Evolutionary conservation across 1,284 basidiomycete genomes (phyloP), one percentile per base, ranked within the genome.

Genomic region (Moesziomyces sp.): DNA sequence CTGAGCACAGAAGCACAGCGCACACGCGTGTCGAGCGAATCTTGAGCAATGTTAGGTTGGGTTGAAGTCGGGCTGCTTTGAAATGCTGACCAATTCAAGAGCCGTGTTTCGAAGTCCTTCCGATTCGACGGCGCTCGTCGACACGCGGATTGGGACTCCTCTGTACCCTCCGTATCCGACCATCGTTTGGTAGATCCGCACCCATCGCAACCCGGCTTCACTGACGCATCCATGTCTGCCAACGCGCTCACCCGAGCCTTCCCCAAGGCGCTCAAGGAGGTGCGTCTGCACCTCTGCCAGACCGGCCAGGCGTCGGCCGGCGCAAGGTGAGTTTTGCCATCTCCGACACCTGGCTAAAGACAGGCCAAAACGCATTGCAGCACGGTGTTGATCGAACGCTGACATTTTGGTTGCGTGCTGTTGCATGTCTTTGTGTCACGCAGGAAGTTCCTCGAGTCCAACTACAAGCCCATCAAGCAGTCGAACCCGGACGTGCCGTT

Each of bases 261-360:
- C 26, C 82, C 82, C 3, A 66, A 67, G 48, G 74, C 80, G 9
- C 74, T 83, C 56, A 82, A 81, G 74, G 83, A 84, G 61, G 69
- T 84, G 9, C 74, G 83, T 26, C 68, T 84, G 9, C 83, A 83
- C 60, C 63, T 82, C 42, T 84, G 80, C 59, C 83, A 83, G 67
- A 71, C 67, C n/a, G 80, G 81, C 35, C 66, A 74, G 46, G 73
- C 65, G 8, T 79, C 76, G 18, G 76, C 83, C 38, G 83, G 83
- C 49, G 74, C 78, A 45, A 73, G 82, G 82, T 83, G 65, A 65
- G 82, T 76, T 40, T 26, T 26, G 30, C 13, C 14, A 18, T 11
- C 3, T 10, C 30, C 8, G 30, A 30, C 30, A 6, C 11, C 8
- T 30, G 6, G 35, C 1, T 26, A 4, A 26, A 26, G 24, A 26